Base-by-base conservation (phyloP, 2,329 filamentous ascomycete genomes). In the Trichoderma aggressivum region DNA sequence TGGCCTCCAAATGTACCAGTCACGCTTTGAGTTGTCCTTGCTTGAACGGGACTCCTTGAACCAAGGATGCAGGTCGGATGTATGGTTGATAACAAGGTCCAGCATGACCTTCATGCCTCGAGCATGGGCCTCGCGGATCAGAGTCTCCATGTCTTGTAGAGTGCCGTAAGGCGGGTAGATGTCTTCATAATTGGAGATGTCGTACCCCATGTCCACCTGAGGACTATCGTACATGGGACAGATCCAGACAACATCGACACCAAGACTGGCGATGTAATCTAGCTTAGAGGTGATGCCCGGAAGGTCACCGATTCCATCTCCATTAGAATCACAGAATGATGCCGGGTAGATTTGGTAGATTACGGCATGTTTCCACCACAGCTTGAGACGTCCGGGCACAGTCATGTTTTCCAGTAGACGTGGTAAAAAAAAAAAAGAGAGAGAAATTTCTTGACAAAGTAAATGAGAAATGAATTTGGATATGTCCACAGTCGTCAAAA, bases 51-150 rank as follows among this genome's bases (percentile, higher is more conserved):
- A 91, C 76, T 92, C 86, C 61, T 87, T 84, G 80, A 93, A 93
- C 91, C 91, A 94, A 4, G 85, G 84, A 75, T 93, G 90, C 77
- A 92, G 85, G 73, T 91, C 87, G 3, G 89, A 91, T 0, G 91
- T 94, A 78, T 95, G 92, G 74, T 94, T 95, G 73, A 94, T 86
- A 2, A 94, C 92, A 3, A 94, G 83, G 76, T 94, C 92, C 71
- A 94, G 86, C 70, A 94, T 89, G 12, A 94, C 80, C 74, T 87
- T 89, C 87, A 94, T 92, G 3, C 86, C 89, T 5, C 90, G 85
- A 18, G 84, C 79, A 72, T 91, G 89, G 53, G 87, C 85, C 59
- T 86, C 87, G 30, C 84, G 77, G 63, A 92, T 89, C 43, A 93
- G 79, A 0, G 81, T 80, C 70, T 92, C 89, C 63, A 92, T 87